Base-by-base conservation (phyloP, 164 flowering plant species). In the Chimonanthus praecox region DNA sequence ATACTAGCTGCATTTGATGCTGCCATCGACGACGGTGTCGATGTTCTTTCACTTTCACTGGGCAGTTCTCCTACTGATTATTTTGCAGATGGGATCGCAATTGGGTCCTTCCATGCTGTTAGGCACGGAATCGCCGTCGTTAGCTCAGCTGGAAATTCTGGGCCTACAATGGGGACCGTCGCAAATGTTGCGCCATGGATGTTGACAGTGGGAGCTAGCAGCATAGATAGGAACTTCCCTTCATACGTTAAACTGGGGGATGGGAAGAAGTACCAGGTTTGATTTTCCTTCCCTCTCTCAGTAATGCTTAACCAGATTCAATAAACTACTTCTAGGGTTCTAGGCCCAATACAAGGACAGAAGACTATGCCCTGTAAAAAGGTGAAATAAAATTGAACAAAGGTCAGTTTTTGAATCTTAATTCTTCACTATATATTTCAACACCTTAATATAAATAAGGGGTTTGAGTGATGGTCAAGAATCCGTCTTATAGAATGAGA, bases 71-170 rank as follows among this genome's bases (percentile, higher is more conserved):
- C 90, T 3, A 18, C 15, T 3, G 83, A 83, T 13, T 88, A 82
- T 71, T 70, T 78, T 47, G 46, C 70, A 0, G 91, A 88, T 63
- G 83, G 74, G 1, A 68, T 87, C 7, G 73, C 94, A 8, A 85
- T 92, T 3, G 94, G 90, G 1, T 75, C 92, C 6, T 88, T 92
- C 78, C 94, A 90, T 68, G 97, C 94, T 3, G 80, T 81, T 2
- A 82, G 71, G 80, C 74, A 81, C 2, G 92, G 92, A 6, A 82
- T 92, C 47, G 66, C 70, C 7, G 92, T 88, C 10, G 90, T 90
- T 20, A n/a, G 72, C 64, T 83, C 92, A 0, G 94, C 88, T 47
- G 97, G 97, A 0, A 90, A 90, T 45, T 70, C 75, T 0, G 94
- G 94, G 13, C 92, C 92, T 1, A 5, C 1, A 0, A 76, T 74